Evolutionary conservation across 1,139 yeast genomes (phyloP), one percentile per base, ranked within the genome.

Genomic region (Taiozyma onychis): DNA sequence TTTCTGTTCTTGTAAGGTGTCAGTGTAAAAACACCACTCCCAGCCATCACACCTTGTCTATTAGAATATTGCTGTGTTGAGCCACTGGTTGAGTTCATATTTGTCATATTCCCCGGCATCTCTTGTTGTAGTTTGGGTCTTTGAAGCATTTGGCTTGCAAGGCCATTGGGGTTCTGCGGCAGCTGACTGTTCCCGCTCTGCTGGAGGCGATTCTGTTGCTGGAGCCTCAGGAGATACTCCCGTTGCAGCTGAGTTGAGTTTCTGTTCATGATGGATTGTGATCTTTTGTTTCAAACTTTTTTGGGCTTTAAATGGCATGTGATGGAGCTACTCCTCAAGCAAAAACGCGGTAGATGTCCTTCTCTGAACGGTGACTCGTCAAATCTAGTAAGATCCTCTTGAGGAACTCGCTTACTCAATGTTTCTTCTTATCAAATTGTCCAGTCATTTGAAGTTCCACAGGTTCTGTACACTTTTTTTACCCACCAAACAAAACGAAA

Each of bases 1-100:
- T 85, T 85, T 43, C 97, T 77, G 50, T 78, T 78, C 54, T 81
- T 77, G 64, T 85, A 87, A 0, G 93, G 91, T 0, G 83, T 88
- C 27, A 86, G 74, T 0, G 93, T 81, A 57, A 86, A 76, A 32
- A 85, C 83, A 49, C 81, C 78, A 55, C 77, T 83, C 59, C 79
- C 78, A 0, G 91, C 90, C 84, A 85, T 83, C 53, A 83, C 58
- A 54, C 72, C 70, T 2, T 77, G 78, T 43, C 59, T 51, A 22
- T 41, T 48, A 44, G 22, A 44, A 16, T 16, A 42, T 22, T 37
- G 41, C 14, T 37, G 41, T 10, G 13, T 9, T 37, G 41, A 18
- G 8, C 22, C 24, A 37, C 24, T n/a, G 3, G 41, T 10, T 16
- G 22, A 21, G 14, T 18, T 37, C 13, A 21, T 37, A 18, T 37